phyloP scores from a whole-genome alignment of 2,329 filamentous ascomycete genomes.

The Periconia sp. region DNA sequence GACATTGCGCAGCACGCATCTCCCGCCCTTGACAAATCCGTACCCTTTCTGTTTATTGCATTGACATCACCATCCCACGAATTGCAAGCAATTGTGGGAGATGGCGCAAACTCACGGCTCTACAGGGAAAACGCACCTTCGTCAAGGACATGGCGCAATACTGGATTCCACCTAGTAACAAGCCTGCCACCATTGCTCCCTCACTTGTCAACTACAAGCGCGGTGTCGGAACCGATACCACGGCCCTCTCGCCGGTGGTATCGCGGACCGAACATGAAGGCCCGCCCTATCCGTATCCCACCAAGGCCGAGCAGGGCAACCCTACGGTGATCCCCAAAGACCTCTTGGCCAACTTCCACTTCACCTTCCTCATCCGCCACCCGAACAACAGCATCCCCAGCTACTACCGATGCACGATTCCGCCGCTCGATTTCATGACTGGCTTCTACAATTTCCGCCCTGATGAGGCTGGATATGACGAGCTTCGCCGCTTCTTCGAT shows the following conservation, averaged over 20 bases:
- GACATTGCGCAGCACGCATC: neutral
- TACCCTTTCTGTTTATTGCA: too few relatives aligned
- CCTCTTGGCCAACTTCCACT: constrained; percentile 82
- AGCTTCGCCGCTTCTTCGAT: constrained; percentile 86
- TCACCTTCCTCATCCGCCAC: constrained; percentile 95
- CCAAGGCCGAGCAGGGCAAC: constrained; percentile 70
- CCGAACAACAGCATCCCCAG: constrained; percentile 91
- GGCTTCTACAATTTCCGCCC: constrained; percentile 88
- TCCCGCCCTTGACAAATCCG: neutral
- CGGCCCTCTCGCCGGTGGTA: constrained; percentile 41
- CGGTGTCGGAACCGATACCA: constrained; percentile 63
- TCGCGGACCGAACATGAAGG: constrained; percentile 28
- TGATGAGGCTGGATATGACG: constrained; percentile 86
- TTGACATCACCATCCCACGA: constrained; percentile 4
- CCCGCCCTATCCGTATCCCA: constrained; percentile 64
- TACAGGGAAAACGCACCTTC: constrained; percentile 86
- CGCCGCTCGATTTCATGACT: constrained; percentile 80
- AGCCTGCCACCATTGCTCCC: constrained; percentile 73
- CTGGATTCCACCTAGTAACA: constrained; percentile 75
- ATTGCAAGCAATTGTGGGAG: neutral
- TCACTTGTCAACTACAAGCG: constrained; percentile 70
- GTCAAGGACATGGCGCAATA: constrained; percentile 99
- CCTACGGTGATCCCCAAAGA: constrained; percentile 82
- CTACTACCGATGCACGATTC: constrained; percentile 92
- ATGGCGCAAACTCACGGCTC: constrained; percentile 26